Conservation (phyloP, 352 stramenopile species). For the Pythium chondricola region DNA sequence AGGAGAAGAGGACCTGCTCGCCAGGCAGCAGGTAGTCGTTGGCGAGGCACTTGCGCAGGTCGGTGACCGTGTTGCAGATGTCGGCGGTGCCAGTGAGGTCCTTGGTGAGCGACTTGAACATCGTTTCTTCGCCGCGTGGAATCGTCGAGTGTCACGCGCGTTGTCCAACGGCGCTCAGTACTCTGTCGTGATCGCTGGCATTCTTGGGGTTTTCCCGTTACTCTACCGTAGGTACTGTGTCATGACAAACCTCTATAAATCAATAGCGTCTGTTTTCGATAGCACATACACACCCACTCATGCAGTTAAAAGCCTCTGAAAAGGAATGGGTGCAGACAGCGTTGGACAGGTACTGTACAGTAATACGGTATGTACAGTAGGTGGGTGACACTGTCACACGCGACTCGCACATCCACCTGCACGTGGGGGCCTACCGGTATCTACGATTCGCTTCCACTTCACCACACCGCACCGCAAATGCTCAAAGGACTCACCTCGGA, state of each 20-base stretch:
- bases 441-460: neutral
- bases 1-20: conserved; percentile 39
- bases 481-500: conserved; percentile 17
- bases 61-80: conserved; percentile 14
- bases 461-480: conserved; percentile 4
- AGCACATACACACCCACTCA: neutral
- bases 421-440: neutral
- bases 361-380: too few species aligned
- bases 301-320: neutral
- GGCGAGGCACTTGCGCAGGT: conserved; percentile 33
- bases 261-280: too few species aligned
- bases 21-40: conserved; percentile 38
- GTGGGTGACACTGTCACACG: neutral
- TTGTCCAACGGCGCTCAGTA: neutral
- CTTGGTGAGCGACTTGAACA: conserved; percentile 13
- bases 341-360: too few species aligned
- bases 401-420: neutral
- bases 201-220: neutral
- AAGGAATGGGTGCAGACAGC: too few species aligned
- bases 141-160: neutral
- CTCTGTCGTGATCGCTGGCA: neutral
- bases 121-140: neutral
- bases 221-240: neutral
- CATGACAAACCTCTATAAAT: too few species aligned
- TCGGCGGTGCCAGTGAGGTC: conserved; percentile 8